These are phyloP conservation scores for Boletus smithii DNA, from an alignment of 1,284 basidiomycete genomes.

Conservation along the genomic window DNA sequence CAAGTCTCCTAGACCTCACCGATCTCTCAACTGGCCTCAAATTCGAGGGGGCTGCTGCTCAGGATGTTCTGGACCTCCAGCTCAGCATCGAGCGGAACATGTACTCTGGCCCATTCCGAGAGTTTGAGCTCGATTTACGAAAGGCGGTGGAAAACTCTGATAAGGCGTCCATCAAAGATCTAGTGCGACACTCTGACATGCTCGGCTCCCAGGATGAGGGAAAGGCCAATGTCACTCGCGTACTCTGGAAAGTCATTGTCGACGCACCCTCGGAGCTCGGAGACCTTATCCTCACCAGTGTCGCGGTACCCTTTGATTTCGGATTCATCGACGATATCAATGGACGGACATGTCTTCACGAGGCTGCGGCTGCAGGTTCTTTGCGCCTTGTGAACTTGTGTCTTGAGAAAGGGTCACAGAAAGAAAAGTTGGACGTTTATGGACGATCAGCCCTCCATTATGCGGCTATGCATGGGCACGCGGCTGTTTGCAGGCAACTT, in stretches of 20 bases:
- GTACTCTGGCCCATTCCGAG: slow-evolving; percentile 72
- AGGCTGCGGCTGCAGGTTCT: slow-evolving; percentile 84
- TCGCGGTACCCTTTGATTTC: slow-evolving; percentile 79
- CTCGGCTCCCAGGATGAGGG: slow-evolving; percentile 57
- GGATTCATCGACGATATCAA: slow-evolving; percentile 96
- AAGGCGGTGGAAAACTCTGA: slow-evolving; percentile 69
- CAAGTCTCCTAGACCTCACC: slow-evolving; percentile 90
- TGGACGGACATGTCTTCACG: slow-evolving; percentile 92
- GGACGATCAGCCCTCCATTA: slow-evolving; percentile 94
- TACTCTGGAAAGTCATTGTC: slow-evolving; percentile 88
- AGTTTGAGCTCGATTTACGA: slow-evolving; percentile 82
- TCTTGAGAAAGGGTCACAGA: slow-evolving; percentile 67
- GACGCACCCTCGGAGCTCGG: slow-evolving; percentile 72
- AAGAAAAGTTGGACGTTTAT: slow-evolving; percentile 79
- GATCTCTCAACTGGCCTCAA: slow-evolving; percentile 75
- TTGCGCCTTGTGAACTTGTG: slow-evolving; percentile 82
- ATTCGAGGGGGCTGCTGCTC: slow-evolving; percentile 60
- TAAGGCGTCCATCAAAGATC: slow-evolving; percentile 58
- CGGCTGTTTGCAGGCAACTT: slow-evolving; percentile 72
- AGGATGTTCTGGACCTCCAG: slow-evolving; percentile 68
- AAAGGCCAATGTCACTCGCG: slow-evolving; percentile 71
- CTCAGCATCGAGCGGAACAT: slow-evolving; percentile 61
- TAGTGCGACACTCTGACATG: slow-evolving; percentile 69
- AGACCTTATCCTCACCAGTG: slow-evolving; percentile 69
- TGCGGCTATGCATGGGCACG: slow-evolving; percentile 91